These are phyloP conservation scores for Toxicodendron radicans DNA, from an alignment of 345 rosid genomes.

Conservation along the genomic window DNA sequence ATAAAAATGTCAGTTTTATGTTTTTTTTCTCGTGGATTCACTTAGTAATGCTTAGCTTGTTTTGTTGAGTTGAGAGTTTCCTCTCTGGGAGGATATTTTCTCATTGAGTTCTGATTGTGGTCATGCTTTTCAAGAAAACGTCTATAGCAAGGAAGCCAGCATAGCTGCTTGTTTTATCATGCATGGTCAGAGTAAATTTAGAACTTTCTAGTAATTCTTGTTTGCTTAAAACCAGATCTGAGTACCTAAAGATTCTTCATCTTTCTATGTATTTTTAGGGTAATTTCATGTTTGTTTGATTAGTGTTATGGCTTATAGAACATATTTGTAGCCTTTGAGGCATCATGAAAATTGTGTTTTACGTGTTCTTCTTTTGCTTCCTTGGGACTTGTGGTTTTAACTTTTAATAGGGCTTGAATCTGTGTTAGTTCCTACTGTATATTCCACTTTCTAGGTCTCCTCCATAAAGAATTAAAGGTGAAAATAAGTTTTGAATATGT, in stretches of 20 bases:
- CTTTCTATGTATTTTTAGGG: too few relatives aligned
- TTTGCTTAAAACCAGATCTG: too few relatives aligned
- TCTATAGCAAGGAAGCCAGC: neutral
- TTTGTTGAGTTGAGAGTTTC: neutral
- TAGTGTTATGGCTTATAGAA: too few relatives aligned
- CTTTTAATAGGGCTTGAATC: neutral
- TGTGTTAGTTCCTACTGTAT: neutral
- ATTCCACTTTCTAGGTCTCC: neutral
- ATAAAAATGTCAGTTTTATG: neutral
- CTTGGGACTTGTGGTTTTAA: neutral
- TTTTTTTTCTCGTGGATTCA: neutral
- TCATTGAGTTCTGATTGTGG: neutral
- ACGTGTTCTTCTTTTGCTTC: neutral
- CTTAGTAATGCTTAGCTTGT: neutral
- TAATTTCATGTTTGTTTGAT: too few relatives aligned
- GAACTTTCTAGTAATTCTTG: too few relatives aligned
- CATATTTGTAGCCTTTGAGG: too few relatives aligned
- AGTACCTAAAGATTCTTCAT: too few relatives aligned
- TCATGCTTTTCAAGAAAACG: neutral
- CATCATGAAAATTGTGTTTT: neutral
- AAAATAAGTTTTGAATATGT: neutral
- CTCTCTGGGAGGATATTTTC: neutral
- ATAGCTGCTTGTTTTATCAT: too few relatives aligned
- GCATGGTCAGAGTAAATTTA: too few relatives aligned
- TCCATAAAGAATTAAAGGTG: neutral